Evolutionary conservation across 106 monocot species (phyloP), one percentile per base, ranked within the genome.

Genomic region (Dioscorea alata): DNA sequence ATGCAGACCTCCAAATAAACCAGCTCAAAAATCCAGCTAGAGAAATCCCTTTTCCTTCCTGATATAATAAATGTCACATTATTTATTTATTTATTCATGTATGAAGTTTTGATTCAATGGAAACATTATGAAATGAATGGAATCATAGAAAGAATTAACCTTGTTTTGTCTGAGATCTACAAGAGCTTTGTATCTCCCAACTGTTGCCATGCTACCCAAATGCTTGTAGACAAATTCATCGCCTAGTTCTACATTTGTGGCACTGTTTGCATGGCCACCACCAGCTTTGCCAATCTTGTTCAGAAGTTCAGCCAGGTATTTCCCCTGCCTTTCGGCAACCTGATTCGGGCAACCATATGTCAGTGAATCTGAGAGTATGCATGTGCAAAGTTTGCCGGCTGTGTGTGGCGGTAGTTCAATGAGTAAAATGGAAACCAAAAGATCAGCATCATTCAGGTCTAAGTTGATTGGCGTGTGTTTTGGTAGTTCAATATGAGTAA

Each of bases 271-370:
- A 75, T 88, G 60, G 0, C 85, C 93, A 52, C 85, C 92, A 53
- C 85, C 87, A 32, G 73, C 76, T 70, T 85, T 90, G 19, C 71
- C 85, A 59, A 99, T 76, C 15, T 48, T 65, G 63, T 99, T 93
- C 61, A 99, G 48, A 24, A 90, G 69, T 13, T n/a, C 50, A 22
- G 99, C 90, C 4, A 93, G 61, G 64, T 90, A 93, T 73, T 99
- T 99, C 19, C 93, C 99, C 71, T 99, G 87, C 62, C 99, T 84
- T 60, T 99, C 99, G 21, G 99, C 99, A 71, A 99, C 99, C 93
- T 93, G 79, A 49, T 61, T 73, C 13, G 22, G 18, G 42, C 42
- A 42, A 42, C 4, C 42, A 42, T 10, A 10, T 3, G 42, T 6
- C 1, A 42, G 42, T 42, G 42, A 10, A 42, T 42, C 42, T 42